Evolutionary conservation across 1,284 basidiomycete genomes (phyloP).

Genomic region (Afroboletus lepidellus): DNA sequence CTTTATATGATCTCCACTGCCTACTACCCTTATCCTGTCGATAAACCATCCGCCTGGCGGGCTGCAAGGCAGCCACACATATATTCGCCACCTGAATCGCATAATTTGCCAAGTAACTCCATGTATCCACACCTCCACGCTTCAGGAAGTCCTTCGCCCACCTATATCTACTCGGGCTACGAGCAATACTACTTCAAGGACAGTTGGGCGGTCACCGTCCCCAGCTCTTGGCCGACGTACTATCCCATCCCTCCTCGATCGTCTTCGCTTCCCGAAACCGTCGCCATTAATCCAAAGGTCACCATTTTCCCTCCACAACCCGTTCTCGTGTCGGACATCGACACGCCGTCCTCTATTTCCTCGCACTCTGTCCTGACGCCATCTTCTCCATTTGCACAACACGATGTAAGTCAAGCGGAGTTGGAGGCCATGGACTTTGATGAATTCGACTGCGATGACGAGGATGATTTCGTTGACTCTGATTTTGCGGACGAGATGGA

Average conservation of each 20-base stretch:
- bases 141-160: conserved; percentile 22
- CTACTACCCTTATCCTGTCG: conserved; percentile 29
- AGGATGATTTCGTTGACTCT: conserved; percentile 33
- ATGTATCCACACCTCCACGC: conserved; percentile 29
- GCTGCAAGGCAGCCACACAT: conserved; percentile 28
- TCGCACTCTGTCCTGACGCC: conserved; percentile 33
- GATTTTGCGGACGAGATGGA: conserved; percentile 36
- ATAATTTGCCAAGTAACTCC: conserved; percentile 17
- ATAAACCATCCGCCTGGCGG: conserved; percentile 22
- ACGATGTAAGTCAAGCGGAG: conserved; percentile 9
- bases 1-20: conserved; percentile 33
- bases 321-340: conserved; percentile 25
- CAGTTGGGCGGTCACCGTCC: conserved; percentile 10
- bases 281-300: conserved; percentile 32
- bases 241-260: conserved; percentile 17
- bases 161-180: conserved; percentile 24
- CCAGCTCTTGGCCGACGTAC: conserved; percentile 24
- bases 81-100: conserved; percentile 31
- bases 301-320: conserved; percentile 27
- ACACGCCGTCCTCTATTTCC: conserved; percentile 33
- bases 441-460: conserved; percentile 33
- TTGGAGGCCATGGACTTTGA: conserved; percentile 31
- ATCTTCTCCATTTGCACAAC: conserved; percentile 28
- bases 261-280: conserved; percentile 14
- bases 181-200: conserved; percentile 25